Evolutionary conservation across 371 early-diverging fungal species (phyloP), one percentile per base, ranked within the genome.

Genomic region (Batkoa obscura): DNA sequence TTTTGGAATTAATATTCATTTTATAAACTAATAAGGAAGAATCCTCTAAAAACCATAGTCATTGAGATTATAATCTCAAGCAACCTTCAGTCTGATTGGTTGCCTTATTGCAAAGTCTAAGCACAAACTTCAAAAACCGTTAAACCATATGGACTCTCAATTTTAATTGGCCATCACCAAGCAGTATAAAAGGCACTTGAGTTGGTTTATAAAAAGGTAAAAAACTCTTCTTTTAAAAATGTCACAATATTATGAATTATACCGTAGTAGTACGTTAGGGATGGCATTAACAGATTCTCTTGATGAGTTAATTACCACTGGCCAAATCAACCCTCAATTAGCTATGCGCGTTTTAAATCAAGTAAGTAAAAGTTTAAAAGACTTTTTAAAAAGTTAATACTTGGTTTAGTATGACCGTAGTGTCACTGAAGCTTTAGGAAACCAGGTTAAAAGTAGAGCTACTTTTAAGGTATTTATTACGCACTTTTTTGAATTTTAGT

Each of bases 221-320:
- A 23, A 23, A 23, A 23, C 23, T 23, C 23, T 23, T 23, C 23
- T 23, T 23, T 10, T 31, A 32, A 50, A 31, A 50, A 52, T 52
- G 54, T 32, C 52, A 5, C 59, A 53, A 53, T 61, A 61, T 45
- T 62, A 62, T 51, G 62, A 58, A 50, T 52, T 58, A 32, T 62
- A 62, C 53, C 62, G 62, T 38, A 58, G 52, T 34, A 58, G 58
- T 42, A 62, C 55, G 37, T 53, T 94, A 42, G 97, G 97, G 9
- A 77, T 78, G 60, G 86, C 94, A n/a, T 75, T 96, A 59, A 92
- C 90, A 8, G 97, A 96, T 65, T 83, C 97, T 2, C 74, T 96
- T 37, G 97, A 96, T 66, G 94, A 91, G 59, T 75, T 94, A 63
- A 88, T 94, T 61, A 78, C 81, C 53, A 79, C 83, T 13, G 86